Evolutionary conservation across 768 basidiomycete species (phyloP), one percentile per base, ranked within the genome.

Genomic region (Pleurotus tuoliensis): DNA sequence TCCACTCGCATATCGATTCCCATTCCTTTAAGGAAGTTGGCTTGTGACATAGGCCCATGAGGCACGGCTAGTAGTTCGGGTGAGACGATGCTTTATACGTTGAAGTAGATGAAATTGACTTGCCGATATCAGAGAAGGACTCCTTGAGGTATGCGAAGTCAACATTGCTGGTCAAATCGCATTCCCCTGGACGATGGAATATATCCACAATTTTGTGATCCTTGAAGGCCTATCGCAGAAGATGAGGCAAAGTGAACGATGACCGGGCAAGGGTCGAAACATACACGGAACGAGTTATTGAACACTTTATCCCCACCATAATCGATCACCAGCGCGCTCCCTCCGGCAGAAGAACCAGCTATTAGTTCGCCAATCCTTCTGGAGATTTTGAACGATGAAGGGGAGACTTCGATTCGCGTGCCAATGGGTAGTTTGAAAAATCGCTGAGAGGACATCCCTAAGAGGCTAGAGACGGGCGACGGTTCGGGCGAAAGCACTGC

Each of bases 111-210:
- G 34, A 15, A 34, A 12, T 47, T 16, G 18, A 67, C 81, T 24
- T 57, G 90, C 92, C 89, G 3, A 83, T 71, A 54, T 81, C 84
- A 1, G 69, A 67, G 59, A 94, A 75, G 0, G 91, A 86, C 71
- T 97, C 93, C 65, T 81, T 79, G 46, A 98, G 76, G 67, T 90
- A 92, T 0, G 86, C 82, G 71, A 98, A 98, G 71, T 99, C 95
- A 47, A 99, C 96, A 65, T 98, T 97, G n/a, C 90, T 87, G 0
- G 97, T 99, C 47, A 98, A 72, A 69, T 99, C 97, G 41, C 90
- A 88, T 41, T 90, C 80, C 15, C 97, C 97, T 0, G 95, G 94
- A 8, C 78, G 74, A 52, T 88, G 78, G 65, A 98, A 96, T 3
- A 91, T 77, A 67, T 95, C 88, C 1, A 91, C 88, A 12, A 93